phyloP scores from a whole-genome alignment of 768 basidiomycete species.

The Asterophora parasitica region DNA sequence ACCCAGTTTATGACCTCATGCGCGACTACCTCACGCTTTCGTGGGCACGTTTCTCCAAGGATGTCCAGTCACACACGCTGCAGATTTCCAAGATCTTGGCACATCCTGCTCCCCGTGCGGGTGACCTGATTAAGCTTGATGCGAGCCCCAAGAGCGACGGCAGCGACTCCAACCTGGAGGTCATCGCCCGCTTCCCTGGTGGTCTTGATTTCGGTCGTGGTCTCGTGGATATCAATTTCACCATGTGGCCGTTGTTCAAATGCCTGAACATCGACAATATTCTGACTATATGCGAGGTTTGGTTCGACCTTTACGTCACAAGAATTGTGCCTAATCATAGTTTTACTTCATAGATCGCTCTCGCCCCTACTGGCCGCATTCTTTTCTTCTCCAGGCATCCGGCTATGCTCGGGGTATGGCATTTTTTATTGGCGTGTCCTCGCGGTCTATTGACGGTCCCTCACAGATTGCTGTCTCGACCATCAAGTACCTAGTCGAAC shows the following conservation, averaged over 20 bases:
- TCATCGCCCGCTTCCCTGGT: constrained; percentile 89
- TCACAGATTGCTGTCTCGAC: constrained; percentile 80
- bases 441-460: constrained; percentile 6
- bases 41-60: constrained; percentile 92
- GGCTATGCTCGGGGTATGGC: constrained; percentile 77
- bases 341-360: constrained; percentile 60
- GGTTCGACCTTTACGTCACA: constrained; percentile 2
- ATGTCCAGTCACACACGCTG: constrained; percentile 87
- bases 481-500: constrained; percentile 85
- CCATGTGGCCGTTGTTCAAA: constrained; percentile 96
- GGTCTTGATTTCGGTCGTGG: constrained; percentile 90
- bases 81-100: constrained; percentile 87
- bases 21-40: constrained; percentile 93
- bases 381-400: constrained; percentile 87
- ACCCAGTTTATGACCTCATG: constrained; percentile 94
- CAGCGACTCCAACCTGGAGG: constrained; percentile 58
- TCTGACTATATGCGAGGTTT: constrained; percentile 84
- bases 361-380: constrained; percentile 82
- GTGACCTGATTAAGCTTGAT: constrained; percentile 81
- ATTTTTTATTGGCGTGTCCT: not conserved
- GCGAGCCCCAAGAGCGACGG: constrained; percentile 64
- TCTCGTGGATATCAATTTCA: constrained; percentile 90
- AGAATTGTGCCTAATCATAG: constrained; percentile 46
- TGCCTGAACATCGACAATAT: constrained; percentile 91
- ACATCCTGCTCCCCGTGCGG: constrained; percentile 82